Evolutionary conservation across 202 grass and related monocot genomes (phyloP).

Genomic region (Cymbopogon flexuosus): DNA sequence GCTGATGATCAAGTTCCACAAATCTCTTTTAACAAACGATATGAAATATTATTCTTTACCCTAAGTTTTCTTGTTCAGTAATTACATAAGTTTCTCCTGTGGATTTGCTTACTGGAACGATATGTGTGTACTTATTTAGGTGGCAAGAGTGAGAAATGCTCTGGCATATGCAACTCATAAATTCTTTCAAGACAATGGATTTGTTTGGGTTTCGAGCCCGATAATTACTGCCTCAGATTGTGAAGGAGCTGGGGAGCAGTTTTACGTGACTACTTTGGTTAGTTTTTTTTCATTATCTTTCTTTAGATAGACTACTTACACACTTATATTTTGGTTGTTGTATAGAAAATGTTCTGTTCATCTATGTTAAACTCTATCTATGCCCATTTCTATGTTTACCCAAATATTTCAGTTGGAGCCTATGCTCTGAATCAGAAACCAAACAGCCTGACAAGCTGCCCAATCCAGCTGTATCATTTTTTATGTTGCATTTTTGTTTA

Average conservation of each 20-base stretch:
- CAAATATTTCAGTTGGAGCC: not conserved
- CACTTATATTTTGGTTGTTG: not conserved
- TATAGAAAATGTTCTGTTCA: slow-evolving; percentile 18
- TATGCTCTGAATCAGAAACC: slow-evolving; percentile 9
- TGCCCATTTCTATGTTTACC: not conserved
- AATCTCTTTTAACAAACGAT: not conserved
- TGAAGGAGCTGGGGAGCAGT: slow-evolving; percentile 96
- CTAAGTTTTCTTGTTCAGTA: not conserved
- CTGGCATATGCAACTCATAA: slow-evolving; percentile 86
- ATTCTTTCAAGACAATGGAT: slow-evolving; percentile 95
- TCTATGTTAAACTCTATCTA: not conserved
- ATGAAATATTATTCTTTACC: not conserved
- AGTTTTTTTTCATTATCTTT: slow-evolving; percentile 34
- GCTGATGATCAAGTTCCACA: not conserved
- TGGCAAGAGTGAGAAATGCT: slow-evolving; percentile 94
- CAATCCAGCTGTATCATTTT: not conserved
- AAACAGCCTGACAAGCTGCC: not conserved
- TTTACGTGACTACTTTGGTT: slow-evolving; percentile 97
- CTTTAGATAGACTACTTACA: slow-evolving; percentile 18
- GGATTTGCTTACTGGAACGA: slow-evolving; percentile 23
- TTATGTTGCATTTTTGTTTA: not conserved
- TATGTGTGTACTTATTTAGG: slow-evolving; percentile 53
- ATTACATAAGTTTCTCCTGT: not conserved
- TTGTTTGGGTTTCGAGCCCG: slow-evolving; percentile 95
- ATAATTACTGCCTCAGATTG: slow-evolving; percentile 99